Base-by-base conservation (phyloP, 371 early-diverging fungal genomes). In the Mucor irregularis region DNA sequence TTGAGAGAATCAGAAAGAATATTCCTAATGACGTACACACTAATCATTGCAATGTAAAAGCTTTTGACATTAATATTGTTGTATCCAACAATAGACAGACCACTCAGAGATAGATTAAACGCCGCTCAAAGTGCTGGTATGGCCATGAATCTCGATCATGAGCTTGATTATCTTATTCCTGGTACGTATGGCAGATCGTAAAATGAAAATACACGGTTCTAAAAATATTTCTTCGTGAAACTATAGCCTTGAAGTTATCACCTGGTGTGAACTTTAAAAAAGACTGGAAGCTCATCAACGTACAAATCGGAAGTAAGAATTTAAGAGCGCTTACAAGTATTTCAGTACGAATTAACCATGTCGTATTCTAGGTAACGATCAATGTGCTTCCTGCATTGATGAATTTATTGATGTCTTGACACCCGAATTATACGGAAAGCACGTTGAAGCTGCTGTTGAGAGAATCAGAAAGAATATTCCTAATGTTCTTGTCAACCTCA, bases 201-300 rank as follows among this genome's bases (percentile, higher is more conserved):
- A 37, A 37, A 37, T 4, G 16, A 37, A 37, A 10, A 37, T 37
- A 37, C n/a, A 4, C 16, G 4, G 8, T 10, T n/a, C 37, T 37
- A 10, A 37, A 73, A 8, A 33, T 56, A n/a, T 56, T 61, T 31
- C 33, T 74, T 16, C 53, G 60, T 0, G 42, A 56, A 29, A 0
- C 43, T 26, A n/a, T 28, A 53, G 55, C 45, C 13, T 37, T 55
- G 37, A 55, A 38, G 21, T 6, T 37, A 3, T 53, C 58, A 1
- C 77, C 64, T 28, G 53, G 58, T 9, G 14, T 24, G 25, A 65
- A 62, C 51, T 68, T 25, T 59, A 69, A 69, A 52, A 66, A 49
- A 53, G 85, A 85, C 45, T 89, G 83, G 83, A 89, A 88, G 62
- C 46, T 89, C 8, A 62, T 82, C 0, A 81, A 78, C 5, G 46